Evolutionary conservation across 768 basidiomycete species (phyloP).

Genomic region (Pleurotus djamor): DNA sequence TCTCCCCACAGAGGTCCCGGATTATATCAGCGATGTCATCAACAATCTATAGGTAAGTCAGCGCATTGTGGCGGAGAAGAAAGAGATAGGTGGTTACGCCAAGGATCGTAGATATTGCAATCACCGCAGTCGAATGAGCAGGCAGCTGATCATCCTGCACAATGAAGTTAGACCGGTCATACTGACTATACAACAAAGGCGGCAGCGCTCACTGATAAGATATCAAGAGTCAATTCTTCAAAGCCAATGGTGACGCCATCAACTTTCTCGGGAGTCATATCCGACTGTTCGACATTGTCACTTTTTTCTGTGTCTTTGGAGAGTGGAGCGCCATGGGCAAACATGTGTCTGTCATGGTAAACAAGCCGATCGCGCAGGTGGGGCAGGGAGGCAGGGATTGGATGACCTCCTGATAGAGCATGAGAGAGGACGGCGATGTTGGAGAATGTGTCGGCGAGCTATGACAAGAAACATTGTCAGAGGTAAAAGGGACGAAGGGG

Average conservation of each 20-base stretch:
- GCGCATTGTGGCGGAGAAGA: not conserved
- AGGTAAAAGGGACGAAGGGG: not conserved
- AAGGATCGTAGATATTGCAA: conserved; percentile 37
- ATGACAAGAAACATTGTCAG: not conserved
- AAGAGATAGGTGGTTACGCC: conserved; percentile 20
- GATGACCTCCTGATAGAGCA: conserved; percentile 29
- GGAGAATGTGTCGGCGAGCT: conserved; percentile 45
- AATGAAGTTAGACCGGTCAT: conserved; percentile 1
- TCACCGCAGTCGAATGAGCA: conserved; percentile 39
- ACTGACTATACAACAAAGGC: not conserved
- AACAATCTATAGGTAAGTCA: conserved; percentile 23
- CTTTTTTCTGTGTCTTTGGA: not conserved
- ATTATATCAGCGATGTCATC: conserved; percentile 38
- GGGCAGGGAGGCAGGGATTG: conserved; percentile 35
- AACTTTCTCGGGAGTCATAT: conserved; percentile 24
- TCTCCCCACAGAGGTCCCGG: conserved; percentile 38
- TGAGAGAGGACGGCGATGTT: conserved; percentile 35
- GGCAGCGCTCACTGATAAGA: conserved; percentile 28
- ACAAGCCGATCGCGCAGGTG: conserved; percentile 39
- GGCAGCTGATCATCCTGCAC: conserved; percentile 39
- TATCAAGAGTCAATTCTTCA: conserved; percentile 34
- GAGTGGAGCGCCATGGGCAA: not conserved
- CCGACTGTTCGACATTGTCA: not conserved
- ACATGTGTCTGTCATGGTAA: conserved; percentile 35
- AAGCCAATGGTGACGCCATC: conserved; percentile 41